Evolutionary conservation across 139 green algal genomes (phyloP), one percentile per base, ranked within the genome.

Genomic region (Chlamydomonas schloesseri): DNA sequence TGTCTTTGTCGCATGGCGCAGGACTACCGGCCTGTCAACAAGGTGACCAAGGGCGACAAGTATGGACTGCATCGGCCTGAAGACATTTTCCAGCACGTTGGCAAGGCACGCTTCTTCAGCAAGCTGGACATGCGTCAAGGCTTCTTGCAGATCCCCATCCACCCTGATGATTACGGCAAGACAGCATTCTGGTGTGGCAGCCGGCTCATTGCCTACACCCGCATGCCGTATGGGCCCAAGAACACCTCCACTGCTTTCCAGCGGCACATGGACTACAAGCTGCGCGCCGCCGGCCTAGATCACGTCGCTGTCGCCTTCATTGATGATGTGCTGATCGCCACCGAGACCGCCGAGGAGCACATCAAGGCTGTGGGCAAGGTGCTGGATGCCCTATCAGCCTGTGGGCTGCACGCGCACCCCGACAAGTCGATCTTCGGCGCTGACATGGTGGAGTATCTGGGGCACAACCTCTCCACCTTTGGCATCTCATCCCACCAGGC

Each of bases 291-390:
- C n/a, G n/a, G n/a, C n/a, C n/a, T n/a, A n/a, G n/a, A n/a, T n/a
- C n/a, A n/a, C n/a, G n/a, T n/a, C n/a, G n/a, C n/a, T n/a, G n/a
- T n/a, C n/a, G 57, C 57, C 15, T 65, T 65, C 57, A 65, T 65
- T 28, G 57, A 65, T 70, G 83, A 91, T 37, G 14, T 91, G 1
- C 23, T 74, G 18, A 58, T 88, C 6, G n/a, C n/a, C n/a, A n/a
- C n/a, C n/a, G n/a, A n/a, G n/a, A n/a, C n/a, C n/a, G n/a, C n/a
- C n/a, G n/a, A 88, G 46, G 69, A 86, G 1, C 42, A 4, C 23
- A 28, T 93, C 26, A 67, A 86, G 8, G 93, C 82, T 58, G 65
- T 94, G 42, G 91, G 91, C 23, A 84, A 93, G 50, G 31, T 88
- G 28, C 70, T 94, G 3, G 74, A 71, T 24, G 28, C 42, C 0